Conservation (phyloP, 139 green algal genomes). For the Trebouxia sp. region DNA sequence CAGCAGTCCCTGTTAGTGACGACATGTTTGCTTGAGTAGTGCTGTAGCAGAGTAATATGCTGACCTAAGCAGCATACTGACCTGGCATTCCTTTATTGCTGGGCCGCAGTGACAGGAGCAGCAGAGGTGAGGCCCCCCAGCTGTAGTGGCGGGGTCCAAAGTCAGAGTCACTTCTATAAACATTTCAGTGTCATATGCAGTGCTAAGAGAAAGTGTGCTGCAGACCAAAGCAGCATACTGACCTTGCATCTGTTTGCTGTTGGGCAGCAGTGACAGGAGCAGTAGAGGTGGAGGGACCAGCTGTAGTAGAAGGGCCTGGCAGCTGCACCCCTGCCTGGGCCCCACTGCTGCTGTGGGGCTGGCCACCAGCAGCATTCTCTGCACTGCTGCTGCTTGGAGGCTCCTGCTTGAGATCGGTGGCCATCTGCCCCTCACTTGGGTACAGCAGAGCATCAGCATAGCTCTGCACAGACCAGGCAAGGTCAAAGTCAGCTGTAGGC, state of each 20-base stretch:
- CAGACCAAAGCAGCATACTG: neutral
- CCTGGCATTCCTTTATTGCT: neutral
- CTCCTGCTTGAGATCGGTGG: neutral
- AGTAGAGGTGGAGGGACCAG: neutral
- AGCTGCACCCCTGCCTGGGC: neutral
- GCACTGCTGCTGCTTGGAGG: neutral
- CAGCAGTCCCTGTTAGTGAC: neutral
- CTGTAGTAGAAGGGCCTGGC: neutral
- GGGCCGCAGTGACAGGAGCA: neutral
- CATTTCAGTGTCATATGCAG: no score
- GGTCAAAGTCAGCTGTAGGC: no score
- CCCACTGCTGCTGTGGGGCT: neutral
- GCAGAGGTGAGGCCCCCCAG: no score
- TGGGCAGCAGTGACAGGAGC: neutral
- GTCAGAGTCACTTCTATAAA: no score
- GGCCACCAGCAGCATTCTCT: neutral
- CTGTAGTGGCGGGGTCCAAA: no score
- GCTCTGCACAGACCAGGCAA: neutral
- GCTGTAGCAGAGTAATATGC: neutral
- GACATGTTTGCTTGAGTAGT: neutral
- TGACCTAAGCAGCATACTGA: neutral
- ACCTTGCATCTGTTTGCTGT: conserved; percentile 10
- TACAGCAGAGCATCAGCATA: conserved; percentile 17
- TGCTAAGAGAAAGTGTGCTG: neutral
- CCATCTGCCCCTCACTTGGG: neutral